Evolutionary conservation across 1,284 basidiomycete genomes (phyloP), one percentile per base, ranked within the genome.

Genomic region (Coniferiporia sulphurascens): DNA sequence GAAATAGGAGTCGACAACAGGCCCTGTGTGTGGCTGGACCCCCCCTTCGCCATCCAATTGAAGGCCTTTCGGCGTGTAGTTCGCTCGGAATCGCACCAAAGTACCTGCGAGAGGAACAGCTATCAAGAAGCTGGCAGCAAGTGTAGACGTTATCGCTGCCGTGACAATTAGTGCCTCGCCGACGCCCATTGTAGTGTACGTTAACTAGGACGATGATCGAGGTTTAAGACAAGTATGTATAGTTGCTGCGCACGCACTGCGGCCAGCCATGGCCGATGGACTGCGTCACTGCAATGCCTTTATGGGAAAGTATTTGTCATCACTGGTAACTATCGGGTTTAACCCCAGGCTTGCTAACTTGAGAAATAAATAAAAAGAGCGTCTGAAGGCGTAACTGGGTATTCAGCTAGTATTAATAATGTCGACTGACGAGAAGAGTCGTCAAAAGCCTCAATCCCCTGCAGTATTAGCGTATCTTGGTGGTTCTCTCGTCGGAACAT

Each of bases 61-160:
- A 15, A 95, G 83, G 38, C 89, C 90, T 69, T 86, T 89, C 2
- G 88, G 88, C 67, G 89, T 90, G 74, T 89, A 91, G 67, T 90
- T 89, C 22, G 89, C 88, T 71, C 89, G 78, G 67, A 89, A 83
- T 52, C 89, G 79, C 10, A 91, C 84, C 9, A 91, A 76, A 19
- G 85, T 77, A 12, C 88, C 89, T 9, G 80, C 81, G 10, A 89
- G 71, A 2, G 88, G 87, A 1, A 89, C 84, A 10, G 72, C 67
- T 34, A 76, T 64, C 41, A 68, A 56, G n/a, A 87, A 69, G 34
- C 79, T 82, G 45, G 83, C 48, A 15, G 71, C 75, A 27, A 85
- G 68, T 19, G 80, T 78, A 10, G 73, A 68, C n/a, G 81, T 58
- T 9, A 88, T 68, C 2, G 78, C 49, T 1, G 85, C 13, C 22